Conservation (phyloP, 306 rosid genomes). For the Prunus kanzakura region DNA sequence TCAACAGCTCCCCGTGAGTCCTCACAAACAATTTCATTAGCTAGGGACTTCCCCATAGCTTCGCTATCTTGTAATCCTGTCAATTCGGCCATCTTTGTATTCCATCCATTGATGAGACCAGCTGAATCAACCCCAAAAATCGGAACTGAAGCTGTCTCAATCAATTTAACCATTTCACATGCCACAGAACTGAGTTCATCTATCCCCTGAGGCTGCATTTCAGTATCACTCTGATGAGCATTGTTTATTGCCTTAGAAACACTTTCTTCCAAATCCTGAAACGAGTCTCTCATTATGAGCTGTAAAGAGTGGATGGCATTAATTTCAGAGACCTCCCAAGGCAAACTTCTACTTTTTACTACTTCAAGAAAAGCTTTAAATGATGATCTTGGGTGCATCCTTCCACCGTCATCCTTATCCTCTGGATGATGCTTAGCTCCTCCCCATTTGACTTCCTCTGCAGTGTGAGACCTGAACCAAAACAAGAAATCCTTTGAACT, state of each 20-base stretch:
- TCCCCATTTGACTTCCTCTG: constrained; percentile 76
- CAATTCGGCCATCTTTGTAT: constrained; percentile 64
- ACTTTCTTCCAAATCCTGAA: constrained; percentile 34
- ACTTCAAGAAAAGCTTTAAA: constrained; percentile 77
- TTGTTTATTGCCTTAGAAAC: constrained; percentile 28
- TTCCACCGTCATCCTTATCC: constrained; percentile 64
- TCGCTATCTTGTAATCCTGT: constrained; percentile 46
- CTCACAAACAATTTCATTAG: constrained; percentile 51
- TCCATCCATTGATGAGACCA: constrained; percentile 84
- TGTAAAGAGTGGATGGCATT: constrained; percentile 79
- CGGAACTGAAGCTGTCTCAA: constrained; percentile 81
- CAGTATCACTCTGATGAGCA: constrained; percentile 27
- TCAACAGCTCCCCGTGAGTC: constrained; percentile 48
- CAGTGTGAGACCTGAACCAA: constrained; percentile 80
- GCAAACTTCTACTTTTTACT: constrained; percentile 62
- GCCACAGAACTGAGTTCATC: constrained; percentile 72
- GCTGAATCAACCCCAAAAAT: constrained; percentile 70
- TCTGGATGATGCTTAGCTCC: constrained; percentile 83
- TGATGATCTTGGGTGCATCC: constrained; percentile 76
- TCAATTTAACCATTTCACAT: constrained; percentile 79
- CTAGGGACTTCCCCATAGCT: constrained; percentile 72
- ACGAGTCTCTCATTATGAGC: constrained; percentile 67
- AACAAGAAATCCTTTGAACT: constrained; percentile 62
- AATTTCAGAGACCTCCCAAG: constrained; percentile 81
- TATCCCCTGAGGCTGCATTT: constrained; percentile 27